Evolutionary conservation across 2,329 filamentous ascomycete genomes (phyloP).

Genomic region (Lachnellula willkommii): DNA sequence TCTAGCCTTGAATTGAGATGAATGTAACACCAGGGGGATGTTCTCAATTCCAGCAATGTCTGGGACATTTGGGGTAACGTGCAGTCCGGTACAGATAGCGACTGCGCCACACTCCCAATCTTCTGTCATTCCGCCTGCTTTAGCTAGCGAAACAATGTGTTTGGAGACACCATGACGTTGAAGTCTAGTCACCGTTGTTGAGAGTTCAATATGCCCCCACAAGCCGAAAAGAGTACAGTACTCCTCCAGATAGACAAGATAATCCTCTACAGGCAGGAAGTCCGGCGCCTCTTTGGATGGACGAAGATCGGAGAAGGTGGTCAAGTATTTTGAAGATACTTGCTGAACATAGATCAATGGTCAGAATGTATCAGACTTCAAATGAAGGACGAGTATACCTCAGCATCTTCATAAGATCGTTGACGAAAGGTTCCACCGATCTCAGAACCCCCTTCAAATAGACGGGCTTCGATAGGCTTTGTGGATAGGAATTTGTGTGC

Average conservation of each 20-base stretch:
- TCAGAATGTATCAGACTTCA: too few relatives aligned
- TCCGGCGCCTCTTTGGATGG: constrained; percentile 38
- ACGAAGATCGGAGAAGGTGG: constrained; percentile 46
- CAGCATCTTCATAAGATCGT: neutral
- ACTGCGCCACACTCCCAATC: constrained; percentile 37
- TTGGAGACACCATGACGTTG: constrained; percentile 2
- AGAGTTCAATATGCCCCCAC: constrained; percentile 34
- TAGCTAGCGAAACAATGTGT: constrained; percentile 6
- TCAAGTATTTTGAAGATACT: constrained; percentile 46
- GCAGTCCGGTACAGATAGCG: constrained; percentile 39
- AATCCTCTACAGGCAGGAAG: constrained; percentile 38
- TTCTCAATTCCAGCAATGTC: constrained; percentile 35
- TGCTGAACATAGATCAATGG: constrained; percentile 24
- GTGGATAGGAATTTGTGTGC: constrained; percentile 35
- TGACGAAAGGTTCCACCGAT: constrained; percentile 41
- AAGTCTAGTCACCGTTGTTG: constrained; percentile 29
- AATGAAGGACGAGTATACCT: neutral
- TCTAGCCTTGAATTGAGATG: constrained; percentile 37
- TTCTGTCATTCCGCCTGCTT: neutral
- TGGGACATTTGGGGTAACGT: constrained; percentile 36
- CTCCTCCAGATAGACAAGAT: constrained; percentile 39
- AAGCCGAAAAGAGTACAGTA: constrained; percentile 39
- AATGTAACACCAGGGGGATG: constrained; percentile 36
- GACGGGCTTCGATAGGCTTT: constrained; percentile 34
- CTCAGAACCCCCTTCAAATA: constrained; percentile 40